A percentile compares a stretch with the other conserved stretches of the same genome.
These are phyloP conservation scores for Backusella tarrabulga DNA, from an alignment of 192 early-diverging fungal species.

Conservation along the genomic window DNA sequence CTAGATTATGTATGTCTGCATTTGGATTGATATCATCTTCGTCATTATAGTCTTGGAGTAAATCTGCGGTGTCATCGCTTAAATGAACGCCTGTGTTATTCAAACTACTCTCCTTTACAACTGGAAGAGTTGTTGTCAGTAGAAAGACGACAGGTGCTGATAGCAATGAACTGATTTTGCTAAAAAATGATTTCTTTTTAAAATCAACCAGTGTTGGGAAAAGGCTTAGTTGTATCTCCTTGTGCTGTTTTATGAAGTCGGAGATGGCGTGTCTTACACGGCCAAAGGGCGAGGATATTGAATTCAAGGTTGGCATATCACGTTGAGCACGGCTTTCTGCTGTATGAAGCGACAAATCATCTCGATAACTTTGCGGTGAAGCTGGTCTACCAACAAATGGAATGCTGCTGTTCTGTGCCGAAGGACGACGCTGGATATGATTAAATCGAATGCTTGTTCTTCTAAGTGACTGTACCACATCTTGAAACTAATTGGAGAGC, in stretches of 20 bases:
- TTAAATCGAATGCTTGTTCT: conserved; percentile 17
- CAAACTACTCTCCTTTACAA: conserved; percentile 49
- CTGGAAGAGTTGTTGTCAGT: conserved; percentile 60
- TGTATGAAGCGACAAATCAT: not conserved
- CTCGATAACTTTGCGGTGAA: not conserved
- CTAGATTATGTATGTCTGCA: not conserved
- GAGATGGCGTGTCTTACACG: not conserved
- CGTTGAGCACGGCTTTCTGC: not conserved
- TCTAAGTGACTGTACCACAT: conserved; percentile 38
- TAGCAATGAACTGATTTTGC: conserved; percentile 47
- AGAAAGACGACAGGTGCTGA: conserved; percentile 54
- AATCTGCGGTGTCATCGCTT: conserved; percentile 23
- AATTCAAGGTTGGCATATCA: not conserved
- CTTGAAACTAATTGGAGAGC: conserved; percentile 29
- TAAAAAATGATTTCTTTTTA: conserved; percentile 42
- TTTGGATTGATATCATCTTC: conserved; percentile 21
- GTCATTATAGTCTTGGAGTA: conserved; percentile 16
- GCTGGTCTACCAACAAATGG: not conserved
- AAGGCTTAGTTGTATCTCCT: not conserved
- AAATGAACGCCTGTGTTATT: conserved; percentile 24
- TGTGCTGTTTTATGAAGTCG: not conserved
- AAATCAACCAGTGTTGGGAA: conserved; percentile 61
- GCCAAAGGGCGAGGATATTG: not conserved
- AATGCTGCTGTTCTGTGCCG: not conserved
- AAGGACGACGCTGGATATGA: not conserved